These are phyloP conservation scores for Amesomyces nigricolor DNA, from an alignment of 2,329 filamentous ascomycete genomes.

Conservation along the genomic window DNA sequence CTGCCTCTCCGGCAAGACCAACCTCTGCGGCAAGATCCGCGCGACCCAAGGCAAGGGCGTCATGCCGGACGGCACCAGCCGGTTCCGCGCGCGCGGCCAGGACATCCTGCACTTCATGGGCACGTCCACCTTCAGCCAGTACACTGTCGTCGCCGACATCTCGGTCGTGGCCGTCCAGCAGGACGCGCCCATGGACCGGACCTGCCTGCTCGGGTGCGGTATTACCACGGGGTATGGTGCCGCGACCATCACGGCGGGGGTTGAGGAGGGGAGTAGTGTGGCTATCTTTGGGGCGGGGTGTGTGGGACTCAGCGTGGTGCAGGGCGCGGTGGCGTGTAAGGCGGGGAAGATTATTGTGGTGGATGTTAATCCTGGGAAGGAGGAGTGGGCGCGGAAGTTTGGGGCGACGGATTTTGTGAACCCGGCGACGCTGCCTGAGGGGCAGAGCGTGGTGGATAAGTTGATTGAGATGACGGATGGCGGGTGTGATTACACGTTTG, in stretches of 20 bases:
- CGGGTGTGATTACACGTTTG: conserved; percentile 97
- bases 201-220: conserved; percentile 92
- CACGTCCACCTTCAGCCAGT: conserved; percentile 97
- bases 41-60: conserved; percentile 92
- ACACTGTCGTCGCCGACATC: conserved; percentile 97
- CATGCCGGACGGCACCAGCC: conserved; percentile 94
- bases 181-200: conserved; percentile 90
- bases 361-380: conserved; percentile 79
- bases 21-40: conserved; percentile 97
- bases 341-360: conserved; percentile 71
- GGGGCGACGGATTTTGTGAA: conserved; percentile 97
- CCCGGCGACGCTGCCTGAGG: conserved; percentile 65
- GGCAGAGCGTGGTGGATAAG: conserved; percentile 82
- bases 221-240: conserved; percentile 98
- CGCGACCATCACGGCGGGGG: conserved; percentile 83
- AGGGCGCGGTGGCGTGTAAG: conserved; percentile 82
- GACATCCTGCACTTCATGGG: conserved; percentile 99
- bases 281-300: conserved; percentile 95
- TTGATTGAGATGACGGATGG: conserved; percentile 97
- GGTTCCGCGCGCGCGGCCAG: conserved; percentile 92
- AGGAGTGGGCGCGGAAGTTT: conserved; percentile 89
- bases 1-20: conserved; percentile 99
- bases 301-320: conserved; percentile 90
- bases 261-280: conserved; percentile 83
- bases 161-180: conserved; percentile 90